Conservation (phyloP, 495 filamentous ascomycete species). For the Tuber aestivum region DNA sequence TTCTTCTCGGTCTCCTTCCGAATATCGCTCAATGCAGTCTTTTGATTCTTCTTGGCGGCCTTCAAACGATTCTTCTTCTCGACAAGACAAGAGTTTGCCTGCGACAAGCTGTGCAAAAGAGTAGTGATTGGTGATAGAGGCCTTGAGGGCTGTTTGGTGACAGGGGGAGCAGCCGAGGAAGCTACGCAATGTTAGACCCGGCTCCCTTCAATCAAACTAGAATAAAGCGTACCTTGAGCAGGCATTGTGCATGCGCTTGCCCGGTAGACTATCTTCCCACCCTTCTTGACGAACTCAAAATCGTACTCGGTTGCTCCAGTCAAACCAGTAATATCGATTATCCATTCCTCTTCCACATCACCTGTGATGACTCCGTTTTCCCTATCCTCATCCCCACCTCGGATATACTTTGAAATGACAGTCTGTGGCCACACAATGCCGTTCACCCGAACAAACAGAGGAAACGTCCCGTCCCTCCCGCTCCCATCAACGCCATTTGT, state of each 20-base stretch:
- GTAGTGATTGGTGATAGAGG: constrained; percentile 42
- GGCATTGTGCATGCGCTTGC: constrained; percentile 42
- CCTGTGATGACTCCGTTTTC: constrained; percentile 30
- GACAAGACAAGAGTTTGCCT: constrained; percentile 36
- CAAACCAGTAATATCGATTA: constrained; percentile 39
- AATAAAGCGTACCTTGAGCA: constrained; percentile 39
- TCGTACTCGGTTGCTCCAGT: constrained; percentile 42
- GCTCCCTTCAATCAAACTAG: not conserved
- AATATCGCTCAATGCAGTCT: constrained; percentile 36
- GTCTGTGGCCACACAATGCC: constrained; percentile 43
- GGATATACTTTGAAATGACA: constrained; percentile 25
- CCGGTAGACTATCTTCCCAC: constrained; percentile 31
- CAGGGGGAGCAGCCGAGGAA: constrained; percentile 28
- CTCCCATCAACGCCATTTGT: constrained; percentile 26
- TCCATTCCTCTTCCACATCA: constrained; percentile 40
- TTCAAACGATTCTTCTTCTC: constrained; percentile 40
- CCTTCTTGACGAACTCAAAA: constrained; percentile 43
- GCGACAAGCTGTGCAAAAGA: constrained; percentile 37
- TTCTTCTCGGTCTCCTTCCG: constrained; percentile 43
- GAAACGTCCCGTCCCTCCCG: constrained; percentile 33
- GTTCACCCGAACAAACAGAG: constrained; percentile 42
- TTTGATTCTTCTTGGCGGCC: constrained; percentile 38
- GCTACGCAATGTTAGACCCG: constrained; percentile 28
- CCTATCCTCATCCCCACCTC: constrained; percentile 21
- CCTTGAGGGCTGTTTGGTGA: constrained; percentile 33